Conservation (phyloP, 345 rosid species). For the Zanthoxylum bungeanum region DNA sequence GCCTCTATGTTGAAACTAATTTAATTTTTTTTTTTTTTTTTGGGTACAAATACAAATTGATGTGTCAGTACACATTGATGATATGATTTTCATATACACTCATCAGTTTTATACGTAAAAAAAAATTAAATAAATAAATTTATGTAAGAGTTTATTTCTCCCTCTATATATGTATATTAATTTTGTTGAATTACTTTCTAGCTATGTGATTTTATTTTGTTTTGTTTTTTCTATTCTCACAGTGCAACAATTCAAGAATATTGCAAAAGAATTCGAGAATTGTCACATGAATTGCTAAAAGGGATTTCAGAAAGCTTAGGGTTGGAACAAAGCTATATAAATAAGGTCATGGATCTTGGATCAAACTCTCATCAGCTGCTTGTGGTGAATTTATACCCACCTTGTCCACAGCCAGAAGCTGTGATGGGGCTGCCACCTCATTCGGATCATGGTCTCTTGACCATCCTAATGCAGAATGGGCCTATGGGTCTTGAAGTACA, state of each 20-base stretch:
- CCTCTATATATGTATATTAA: too few relatives aligned
- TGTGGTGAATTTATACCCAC: constrained; percentile 32
- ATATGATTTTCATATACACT: too few relatives aligned
- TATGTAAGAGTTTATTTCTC: too few relatives aligned
- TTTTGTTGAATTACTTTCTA: not conserved
- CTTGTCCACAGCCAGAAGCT: constrained; percentile 39
- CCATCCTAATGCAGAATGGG: constrained; percentile 31
- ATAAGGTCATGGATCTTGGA: constrained; percentile 19
- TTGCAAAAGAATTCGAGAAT: constrained; percentile 21
- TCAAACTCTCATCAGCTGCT: constrained; percentile 25
- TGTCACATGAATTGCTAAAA: constrained; percentile 29
- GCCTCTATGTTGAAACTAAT: not conserved
- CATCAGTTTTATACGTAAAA: too few relatives aligned
- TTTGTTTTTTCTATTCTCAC: not conserved
- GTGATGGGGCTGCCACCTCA: constrained; percentile 42
- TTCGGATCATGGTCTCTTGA: constrained; percentile 36
- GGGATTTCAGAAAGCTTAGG: constrained; percentile 34
- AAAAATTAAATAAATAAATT: too few relatives aligned
- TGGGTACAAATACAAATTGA: too few relatives aligned
- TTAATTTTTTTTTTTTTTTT: too few relatives aligned
- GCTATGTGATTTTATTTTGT: too few relatives aligned
- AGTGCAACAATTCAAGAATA: constrained; percentile 26
- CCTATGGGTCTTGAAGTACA: constrained; percentile 22
- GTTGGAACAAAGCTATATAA: constrained; percentile 22
- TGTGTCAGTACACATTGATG: too few relatives aligned